Conservation (phyloP, 192 early-diverging fungal species). For the Coemansia asiatica region DNA sequence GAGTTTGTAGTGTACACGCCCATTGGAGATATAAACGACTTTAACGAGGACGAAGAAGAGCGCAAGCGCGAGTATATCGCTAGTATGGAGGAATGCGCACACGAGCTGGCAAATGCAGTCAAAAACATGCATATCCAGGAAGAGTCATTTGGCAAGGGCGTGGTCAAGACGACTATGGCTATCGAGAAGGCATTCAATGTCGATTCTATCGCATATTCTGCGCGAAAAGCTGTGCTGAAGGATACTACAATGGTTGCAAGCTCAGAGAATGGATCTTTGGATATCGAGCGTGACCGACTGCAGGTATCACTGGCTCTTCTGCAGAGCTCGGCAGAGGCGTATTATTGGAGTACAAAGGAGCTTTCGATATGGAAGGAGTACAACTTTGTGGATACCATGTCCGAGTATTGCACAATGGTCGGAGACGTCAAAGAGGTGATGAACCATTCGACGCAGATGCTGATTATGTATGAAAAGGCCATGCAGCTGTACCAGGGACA, state of each 20-base stretch:
- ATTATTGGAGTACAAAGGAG: constrained; percentile 50
- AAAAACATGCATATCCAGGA: constrained; percentile 37
- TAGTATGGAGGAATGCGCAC: constrained; percentile 29
- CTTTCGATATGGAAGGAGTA: constrained; percentile 44
- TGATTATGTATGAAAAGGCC: constrained; percentile 48
- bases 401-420: constrained; percentile 42
- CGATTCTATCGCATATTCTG: constrained; percentile 7
- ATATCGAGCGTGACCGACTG: constrained; percentile 30
- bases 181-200: constrained; percentile 29
- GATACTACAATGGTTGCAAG: neutral
- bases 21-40: constrained; percentile 47
- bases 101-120: constrained; percentile 28
- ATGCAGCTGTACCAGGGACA: constrained; percentile 38
- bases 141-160: constrained; percentile 31
- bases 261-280: neutral
- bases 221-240: neutral
- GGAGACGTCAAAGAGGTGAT: constrained; percentile 38
- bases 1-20: constrained; percentile 42
- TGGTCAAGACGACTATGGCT: constrained; percentile 34
- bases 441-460: constrained; percentile 46
- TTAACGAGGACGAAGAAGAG: constrained; percentile 52
- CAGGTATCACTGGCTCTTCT: constrained; percentile 36
- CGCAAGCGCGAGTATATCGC: constrained; percentile 43
- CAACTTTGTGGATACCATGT: constrained; percentile 40
- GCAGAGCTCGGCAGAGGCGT: constrained; percentile 38